Conservation (phyloP, 805 yeast species). For the Candida xiaguanensis region DNA sequence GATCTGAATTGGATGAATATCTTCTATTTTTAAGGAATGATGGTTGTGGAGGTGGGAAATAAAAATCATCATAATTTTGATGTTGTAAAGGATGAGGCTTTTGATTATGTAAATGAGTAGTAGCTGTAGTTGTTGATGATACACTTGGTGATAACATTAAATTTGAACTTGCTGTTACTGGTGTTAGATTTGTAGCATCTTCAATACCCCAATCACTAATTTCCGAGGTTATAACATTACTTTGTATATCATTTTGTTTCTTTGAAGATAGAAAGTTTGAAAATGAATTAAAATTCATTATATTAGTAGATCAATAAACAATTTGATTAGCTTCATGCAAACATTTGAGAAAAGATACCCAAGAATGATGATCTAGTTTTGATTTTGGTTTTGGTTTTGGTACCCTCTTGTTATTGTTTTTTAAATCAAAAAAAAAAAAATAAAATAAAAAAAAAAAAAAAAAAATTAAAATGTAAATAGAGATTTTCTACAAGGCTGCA, state of each 20-base stretch:
- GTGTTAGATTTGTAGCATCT: slow-evolving; percentile 11
- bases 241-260: neutral
- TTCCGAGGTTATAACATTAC: neutral
- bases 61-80: neutral
- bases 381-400: no score
- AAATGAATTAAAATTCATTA: neutral
- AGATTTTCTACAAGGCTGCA: no score
- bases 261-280: neutral
- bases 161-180: neutral
- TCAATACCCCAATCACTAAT: slow-evolving; percentile 34
- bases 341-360: no score
- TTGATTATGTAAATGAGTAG: neutral
- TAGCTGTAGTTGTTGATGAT: slow-evolving; percentile 1
- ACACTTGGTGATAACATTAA: neutral
- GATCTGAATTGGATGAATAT: neutral
- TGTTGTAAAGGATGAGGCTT: neutral
- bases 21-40: neutral
- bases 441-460: no score
- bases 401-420: neutral
- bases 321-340: neutral
- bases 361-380: no score
- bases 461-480: no score
- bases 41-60: slow-evolving; percentile 4
- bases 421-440: no score
- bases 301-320: neutral